These are phyloP conservation scores for Abrus precatorius DNA, from an alignment of 306 rosid species.

Conservation along the genomic window DNA sequence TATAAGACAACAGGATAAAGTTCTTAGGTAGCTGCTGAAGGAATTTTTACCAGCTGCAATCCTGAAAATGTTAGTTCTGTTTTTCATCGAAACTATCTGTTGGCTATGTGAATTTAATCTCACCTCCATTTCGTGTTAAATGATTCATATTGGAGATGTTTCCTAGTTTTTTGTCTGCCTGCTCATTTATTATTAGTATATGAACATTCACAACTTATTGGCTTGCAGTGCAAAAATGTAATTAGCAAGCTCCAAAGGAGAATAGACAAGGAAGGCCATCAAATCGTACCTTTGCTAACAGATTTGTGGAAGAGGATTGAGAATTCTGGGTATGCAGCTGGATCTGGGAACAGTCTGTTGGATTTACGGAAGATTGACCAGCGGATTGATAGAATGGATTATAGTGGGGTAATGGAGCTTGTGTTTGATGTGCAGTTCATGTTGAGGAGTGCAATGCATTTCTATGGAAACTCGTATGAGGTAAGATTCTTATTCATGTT, in stretches of 20 bases:
- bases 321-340: constrained; percentile 68
- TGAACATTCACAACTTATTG: constrained; percentile 48
- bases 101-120: constrained; percentile 11
- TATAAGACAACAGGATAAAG: not conserved
- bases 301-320: constrained; percentile 91
- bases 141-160: constrained; percentile 26
- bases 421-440: constrained; percentile 88
- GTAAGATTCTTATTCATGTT: constrained; percentile 57
- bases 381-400: constrained; percentile 87
- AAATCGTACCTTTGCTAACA: constrained; percentile 88
- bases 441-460: constrained; percentile 89
- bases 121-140: constrained; percentile 17
- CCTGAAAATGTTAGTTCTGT: constrained; percentile 18
- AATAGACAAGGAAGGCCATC: constrained; percentile 90
- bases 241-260: constrained; percentile 89
- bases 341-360: constrained; percentile 69
- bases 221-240: constrained; percentile 88
- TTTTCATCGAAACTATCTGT: constrained; percentile 22
- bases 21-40: constrained; percentile 36
- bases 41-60: constrained; percentile 23
- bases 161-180: constrained; percentile 32
- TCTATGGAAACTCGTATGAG: constrained; percentile 83
- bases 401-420: constrained; percentile 86
- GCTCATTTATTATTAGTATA: constrained; percentile 12
- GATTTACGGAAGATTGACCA: constrained; percentile 87